A percentile compares a stretch with the other conserved stretches of the same genome.
phyloP scores from a whole-genome alignment of 148 eudicot species.

The Vaccinium corymbosum region DNA sequence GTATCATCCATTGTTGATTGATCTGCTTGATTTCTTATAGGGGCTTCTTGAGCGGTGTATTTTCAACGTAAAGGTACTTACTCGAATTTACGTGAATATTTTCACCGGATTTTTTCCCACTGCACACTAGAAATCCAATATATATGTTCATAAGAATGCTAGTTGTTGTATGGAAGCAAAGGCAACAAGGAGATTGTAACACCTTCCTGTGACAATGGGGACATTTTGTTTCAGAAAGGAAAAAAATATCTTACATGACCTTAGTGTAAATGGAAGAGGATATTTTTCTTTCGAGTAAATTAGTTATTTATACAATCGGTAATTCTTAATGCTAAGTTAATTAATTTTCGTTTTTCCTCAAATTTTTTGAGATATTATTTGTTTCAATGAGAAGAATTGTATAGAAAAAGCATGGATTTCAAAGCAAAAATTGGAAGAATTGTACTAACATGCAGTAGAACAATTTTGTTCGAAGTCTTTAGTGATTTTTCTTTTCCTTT shows the following conservation, averaged over 20 bases:
- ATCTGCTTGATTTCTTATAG: slow-evolving; percentile 28
- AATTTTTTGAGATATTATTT: no score
- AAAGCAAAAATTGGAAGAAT: no score
- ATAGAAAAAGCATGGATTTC: no score
- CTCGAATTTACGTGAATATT: neutral
- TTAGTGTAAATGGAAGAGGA: neutral
- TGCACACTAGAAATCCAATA: neutral
- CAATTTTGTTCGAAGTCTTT: no score
- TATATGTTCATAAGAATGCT: neutral
- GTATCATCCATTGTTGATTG: slow-evolving; percentile 12
- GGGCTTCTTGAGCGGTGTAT: slow-evolving; percentile 57
- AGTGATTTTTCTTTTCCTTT: no score
- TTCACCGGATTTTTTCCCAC: neutral
- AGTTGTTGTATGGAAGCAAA: neutral
- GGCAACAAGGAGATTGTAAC: neutral
- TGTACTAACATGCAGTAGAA: no score
- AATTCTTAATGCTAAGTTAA: no score
- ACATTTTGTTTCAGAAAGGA: neutral
- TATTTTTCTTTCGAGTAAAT: no score
- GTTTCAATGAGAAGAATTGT: no score
- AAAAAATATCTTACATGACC: neutral
- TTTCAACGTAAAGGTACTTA: slow-evolving; percentile 9
- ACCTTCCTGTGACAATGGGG: neutral
- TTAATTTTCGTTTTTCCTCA: no score
- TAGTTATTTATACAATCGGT: no score